Base-by-base conservation (phyloP, 352 stramenopile genomes). In the Pythium folliculosum region DNA sequence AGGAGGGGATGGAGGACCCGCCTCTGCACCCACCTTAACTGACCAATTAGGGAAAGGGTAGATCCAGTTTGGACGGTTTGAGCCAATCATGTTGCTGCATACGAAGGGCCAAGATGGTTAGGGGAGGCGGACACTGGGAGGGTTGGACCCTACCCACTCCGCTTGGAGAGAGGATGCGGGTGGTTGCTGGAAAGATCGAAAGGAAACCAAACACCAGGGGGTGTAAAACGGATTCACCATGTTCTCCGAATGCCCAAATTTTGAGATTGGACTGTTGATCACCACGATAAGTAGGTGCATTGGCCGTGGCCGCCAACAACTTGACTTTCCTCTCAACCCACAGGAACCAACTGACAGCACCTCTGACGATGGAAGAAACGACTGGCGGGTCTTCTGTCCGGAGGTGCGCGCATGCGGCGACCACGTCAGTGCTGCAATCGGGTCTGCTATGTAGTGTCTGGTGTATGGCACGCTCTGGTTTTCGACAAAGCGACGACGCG, bases 1-100 rank as follows among this genome's bases (percentile, higher is more conserved):
- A 57, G 52, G 5, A 35, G 53, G n/a, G 53, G 10, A 30, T 21
- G 32, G 38, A 14, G 40, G 32, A 27, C 32, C 17, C 60, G 37
- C 40, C 32, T 53, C 56, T 47, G 40, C 40, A 47, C 40, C 27
- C 60, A 27, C 53, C 60, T 67, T 38, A 55, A 21, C 30, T 48
- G 45, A 57, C 37, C 32, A 66, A 70, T 55, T 64, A 70, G 64
- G 64, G 64, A 38, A 63, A 60, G 64, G 63, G 63, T 32, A 69
- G 54, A 59, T 69, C 45, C 63, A 43, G 53, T 69, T 63, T 45
- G 23, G 8, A 44, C 10, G 19, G 32, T 70, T 71, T 71, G 44
- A 21, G 25, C 64, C 64, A 71, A 61, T 71, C n/a, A 5, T 9
- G 52, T 25, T 23, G 1, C 27, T 16, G 30, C 22, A 32, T 30